A percentile compares a stretch with the other conserved stretches of the same genome.
Conservation (phyloP, 306 rosid genomes). For the Trifolium pratense region DNA sequence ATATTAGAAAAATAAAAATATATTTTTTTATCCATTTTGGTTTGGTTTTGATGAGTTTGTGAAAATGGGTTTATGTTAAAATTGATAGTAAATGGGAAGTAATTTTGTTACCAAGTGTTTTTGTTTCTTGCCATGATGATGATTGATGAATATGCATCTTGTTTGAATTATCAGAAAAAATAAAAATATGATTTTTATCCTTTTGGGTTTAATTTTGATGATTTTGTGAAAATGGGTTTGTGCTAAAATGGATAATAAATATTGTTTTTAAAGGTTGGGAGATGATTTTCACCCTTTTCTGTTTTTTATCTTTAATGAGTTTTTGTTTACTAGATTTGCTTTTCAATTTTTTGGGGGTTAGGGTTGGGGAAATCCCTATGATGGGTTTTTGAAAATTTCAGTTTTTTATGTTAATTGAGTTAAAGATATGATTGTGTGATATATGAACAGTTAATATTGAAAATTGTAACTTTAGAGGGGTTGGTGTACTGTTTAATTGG, state of each 20-base stretch:
- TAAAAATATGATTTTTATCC: neutral
- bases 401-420: neutral
- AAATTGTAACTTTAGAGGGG: slow-evolving; percentile 2
- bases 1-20: neutral
- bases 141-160: slow-evolving; percentile 12
- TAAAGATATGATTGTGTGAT: slow-evolving; percentile 6
- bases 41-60: slow-evolving; percentile 19
- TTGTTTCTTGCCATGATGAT: slow-evolving; percentile 13
- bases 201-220: slow-evolving; percentile 4
- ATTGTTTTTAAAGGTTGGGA: neutral
- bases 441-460: neutral
- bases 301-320: slow-evolving; percentile 8
- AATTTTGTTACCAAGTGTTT: too few species aligned
- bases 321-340: slow-evolving; percentile 14
- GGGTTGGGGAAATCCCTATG: neutral
- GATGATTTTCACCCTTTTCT: slow-evolving; percentile 17
- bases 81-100: neutral
- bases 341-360: slow-evolving; percentile 24
- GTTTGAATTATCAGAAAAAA: slow-evolving; percentile 22
- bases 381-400: neutral
- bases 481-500: slow-evolving; percentile 2
- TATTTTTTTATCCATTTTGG: neutral
- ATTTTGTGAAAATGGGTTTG: slow-evolving; percentile 25
- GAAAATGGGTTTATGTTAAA: slow-evolving; percentile 31
- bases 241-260: neutral